Base-by-base conservation (phyloP, 2,329 filamentous ascomycete genomes). In the Arthrocladium fulminans region DNA sequence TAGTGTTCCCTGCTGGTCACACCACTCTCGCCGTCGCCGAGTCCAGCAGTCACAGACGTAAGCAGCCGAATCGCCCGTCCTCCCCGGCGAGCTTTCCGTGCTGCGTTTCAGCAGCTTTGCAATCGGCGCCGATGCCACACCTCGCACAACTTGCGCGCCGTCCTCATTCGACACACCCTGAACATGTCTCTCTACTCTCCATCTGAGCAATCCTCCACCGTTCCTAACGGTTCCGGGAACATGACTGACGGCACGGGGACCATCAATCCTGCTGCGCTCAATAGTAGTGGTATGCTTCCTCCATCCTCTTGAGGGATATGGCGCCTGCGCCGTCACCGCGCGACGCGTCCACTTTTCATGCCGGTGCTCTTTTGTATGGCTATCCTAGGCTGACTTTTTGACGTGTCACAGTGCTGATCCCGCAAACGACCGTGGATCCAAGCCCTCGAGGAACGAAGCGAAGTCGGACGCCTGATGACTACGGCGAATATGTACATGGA, bases 211-310 rank as follows among this genome's bases (percentile, higher is more conserved):
- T 60, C 65, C 73, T 74, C 77, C 66, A 73, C 76, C 67, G 75
- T 79, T 68, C 76, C 81, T 68, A 83, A 83, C 74, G 80, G 80
- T 70, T 65, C 74, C 59, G 67, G 51, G 54, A 51, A 54, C 51
- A 59, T 70, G 52, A 73, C 76, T 61, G 84, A 85, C 77, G 84
- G 86, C 67, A 84, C 84, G 74, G 86, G 84, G 66, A 94, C 88
- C 65, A 92, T 94, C 75, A 87, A 94, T 75, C 88, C 88, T 66
- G 86, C 86, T 63, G 86, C 84, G 56, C 77, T 94, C 73, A 88
- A 84, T 72, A 83, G 44, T 47, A 73, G 81, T 73, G 80, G 85
- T 90, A 81, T 61, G 67, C 34, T 41, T 41, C 39, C 39, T 48
- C 27, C 22, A 17, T 22, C 19, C 20, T 13, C 35, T 22, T 48